Percentiles rank a stretch among this genome's conserved stretches.
These are phyloP conservation scores for Phytophthora ramorum DNA, from an alignment of 352 stramenopile species.

Conservation along the genomic window DNA sequence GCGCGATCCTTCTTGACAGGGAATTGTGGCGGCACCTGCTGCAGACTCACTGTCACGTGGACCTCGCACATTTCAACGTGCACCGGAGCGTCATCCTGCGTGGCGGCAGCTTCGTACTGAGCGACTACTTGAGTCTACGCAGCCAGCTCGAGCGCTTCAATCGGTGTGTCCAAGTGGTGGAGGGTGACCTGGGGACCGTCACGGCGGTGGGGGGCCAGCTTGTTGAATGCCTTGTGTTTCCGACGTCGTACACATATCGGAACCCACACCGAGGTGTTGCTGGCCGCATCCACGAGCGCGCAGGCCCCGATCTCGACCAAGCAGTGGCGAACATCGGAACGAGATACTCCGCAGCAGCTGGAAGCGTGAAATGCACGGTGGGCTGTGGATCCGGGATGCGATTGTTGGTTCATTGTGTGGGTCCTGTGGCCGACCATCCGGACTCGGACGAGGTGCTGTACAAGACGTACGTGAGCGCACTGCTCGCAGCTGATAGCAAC, in stretches of 20 bases:
- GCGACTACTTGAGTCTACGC: constrained; percentile 52
- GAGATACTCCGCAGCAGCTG: background rate
- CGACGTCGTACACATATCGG: constrained; percentile 45
- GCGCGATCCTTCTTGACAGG: constrained; percentile 8
- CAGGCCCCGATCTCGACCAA: constrained; percentile 36
- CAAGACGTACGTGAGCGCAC: constrained; percentile 58
- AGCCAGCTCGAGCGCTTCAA: constrained; percentile 50
- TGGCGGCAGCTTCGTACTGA: constrained; percentile 31
- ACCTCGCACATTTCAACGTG: constrained; percentile 5
- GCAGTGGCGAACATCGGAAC: constrained; percentile 19
- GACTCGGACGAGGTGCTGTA: constrained; percentile 44
- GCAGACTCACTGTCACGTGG: constrained; percentile 22
- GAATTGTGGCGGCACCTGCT: constrained; percentile 33
- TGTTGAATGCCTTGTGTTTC: constrained; percentile 74
- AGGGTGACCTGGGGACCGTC: constrained; percentile 56
- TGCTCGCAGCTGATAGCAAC: constrained; percentile 38
- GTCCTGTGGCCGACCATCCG: constrained; percentile 13
- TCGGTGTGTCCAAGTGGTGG: constrained; percentile 40
- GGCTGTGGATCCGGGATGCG: constrained; percentile 50
- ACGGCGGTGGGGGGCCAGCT: constrained; percentile 21
- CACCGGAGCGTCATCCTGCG: constrained; percentile 18
- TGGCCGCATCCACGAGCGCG: constrained; percentile 54
- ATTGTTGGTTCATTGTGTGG: constrained; percentile 70
- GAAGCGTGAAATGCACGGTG: constrained; percentile 47
- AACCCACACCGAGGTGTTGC: constrained; percentile 58